Evolutionary conservation across 805 yeast species (phyloP).

Genomic region (Teunomyces pallodes): DNA sequence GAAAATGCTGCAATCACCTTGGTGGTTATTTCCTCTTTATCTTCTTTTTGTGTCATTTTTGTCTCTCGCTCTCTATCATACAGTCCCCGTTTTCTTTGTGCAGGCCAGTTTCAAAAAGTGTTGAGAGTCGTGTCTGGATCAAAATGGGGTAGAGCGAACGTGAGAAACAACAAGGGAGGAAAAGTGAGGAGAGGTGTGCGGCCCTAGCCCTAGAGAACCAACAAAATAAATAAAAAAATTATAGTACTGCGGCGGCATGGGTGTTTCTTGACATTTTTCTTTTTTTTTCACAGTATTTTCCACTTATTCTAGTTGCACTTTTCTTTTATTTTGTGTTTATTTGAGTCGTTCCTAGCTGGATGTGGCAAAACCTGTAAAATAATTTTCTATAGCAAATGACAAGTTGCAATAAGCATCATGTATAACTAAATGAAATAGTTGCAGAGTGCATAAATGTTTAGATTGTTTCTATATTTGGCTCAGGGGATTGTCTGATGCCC

Average conservation of each 20-base stretch:
- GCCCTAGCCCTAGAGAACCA: too few relatives aligned
- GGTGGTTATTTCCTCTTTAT: conserved; percentile 11
- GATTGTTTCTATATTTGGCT: not conserved
- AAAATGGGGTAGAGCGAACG: not conserved
- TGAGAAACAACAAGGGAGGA: not conserved
- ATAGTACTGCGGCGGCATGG: too few relatives aligned
- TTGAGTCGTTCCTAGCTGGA: not conserved
- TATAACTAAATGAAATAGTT: not conserved
- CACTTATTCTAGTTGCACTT: not conserved
- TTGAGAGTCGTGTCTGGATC: not conserved
- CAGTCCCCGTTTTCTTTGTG: not conserved
- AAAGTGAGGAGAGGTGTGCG: too few relatives aligned
- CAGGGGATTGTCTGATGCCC: not conserved
- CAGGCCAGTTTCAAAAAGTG: not conserved
- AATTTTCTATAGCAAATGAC: not conserved
- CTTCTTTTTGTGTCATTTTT: not conserved
- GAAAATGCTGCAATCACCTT: conserved; percentile 14
- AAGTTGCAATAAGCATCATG: not conserved
- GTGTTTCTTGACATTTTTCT: too few relatives aligned
- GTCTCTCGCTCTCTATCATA: not conserved
- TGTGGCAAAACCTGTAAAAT: not conserved
- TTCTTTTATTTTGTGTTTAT: not conserved
- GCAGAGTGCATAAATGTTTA: not conserved
- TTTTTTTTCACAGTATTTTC: too few relatives aligned
- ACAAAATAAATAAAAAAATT: too few relatives aligned